Evolutionary conservation across 176 grass and related monocot species (phyloP), one percentile per base, ranked within the genome.

Genomic region (Rhynchospora tenuis): DNA sequence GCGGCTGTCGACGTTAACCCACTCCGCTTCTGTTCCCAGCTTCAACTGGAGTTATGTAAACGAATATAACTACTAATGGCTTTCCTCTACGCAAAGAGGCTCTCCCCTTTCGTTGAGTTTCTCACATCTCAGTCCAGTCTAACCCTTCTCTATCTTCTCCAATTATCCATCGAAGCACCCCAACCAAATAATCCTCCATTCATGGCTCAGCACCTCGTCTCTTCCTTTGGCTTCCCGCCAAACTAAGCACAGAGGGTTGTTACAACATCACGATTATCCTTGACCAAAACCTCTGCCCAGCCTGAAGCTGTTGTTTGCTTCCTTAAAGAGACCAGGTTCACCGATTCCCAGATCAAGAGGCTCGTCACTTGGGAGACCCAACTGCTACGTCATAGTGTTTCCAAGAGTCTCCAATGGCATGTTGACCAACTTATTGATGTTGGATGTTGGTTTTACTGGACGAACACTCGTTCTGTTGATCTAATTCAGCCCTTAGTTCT

Each of bases 291-390:
- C 57, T 19, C 19, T 5, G 78, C 63, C 2, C 78, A 57, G 9
- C 33, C 78, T 47, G 57, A 81, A 63, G 31, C 78, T 5, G 78
- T 81, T 14, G 7, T 81, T 38, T 43, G 42, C 26, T 64, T 85
- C 44, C 22, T 85, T 45, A 76, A 66, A 42, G 84, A 29, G 31
- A 78, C 33, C 2, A 72, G 56, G 2, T 57, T 77, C 29, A 64
- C 33, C 9, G 58, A 81, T 81, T 33, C 59, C 33, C 54, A 81
- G 19, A 45, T 81, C 55, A 81, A 81, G 78, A 43, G 14, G 0
- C 17, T 61, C 29, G 26, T 81, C 29, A 17, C 16, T 7, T 81
- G 33, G 55, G 5, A 17, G 0, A 56, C 78, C 1, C 55, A 11
- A 8, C 22, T 81, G 31, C 58, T 81, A 2, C 1, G 24, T 24